Conservation (phyloP, 2,329 filamentous ascomycete genomes). For the Claviceps cyperi region DNA sequence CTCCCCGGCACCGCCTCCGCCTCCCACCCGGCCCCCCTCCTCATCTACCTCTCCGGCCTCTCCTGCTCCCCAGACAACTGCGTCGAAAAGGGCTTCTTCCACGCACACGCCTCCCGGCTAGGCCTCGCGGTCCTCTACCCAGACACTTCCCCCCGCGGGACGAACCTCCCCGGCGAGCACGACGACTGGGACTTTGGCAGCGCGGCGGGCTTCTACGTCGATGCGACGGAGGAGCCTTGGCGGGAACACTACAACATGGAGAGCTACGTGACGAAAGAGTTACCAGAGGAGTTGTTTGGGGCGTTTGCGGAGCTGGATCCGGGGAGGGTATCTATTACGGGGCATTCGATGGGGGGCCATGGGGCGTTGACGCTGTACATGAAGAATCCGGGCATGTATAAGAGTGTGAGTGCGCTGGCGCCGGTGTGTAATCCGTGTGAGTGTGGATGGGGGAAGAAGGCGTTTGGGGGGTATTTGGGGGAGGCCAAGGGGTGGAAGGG, state of each 20-base stretch:
- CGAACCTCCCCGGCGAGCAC: slow-evolving; percentile 69
- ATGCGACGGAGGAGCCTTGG: slow-evolving; percentile 67
- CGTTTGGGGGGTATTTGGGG: slow-evolving; percentile 82
- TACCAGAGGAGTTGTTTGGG: slow-evolving; percentile 62
- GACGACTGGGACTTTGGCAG: slow-evolving; percentile 84
- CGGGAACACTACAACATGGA: slow-evolving; percentile 82
- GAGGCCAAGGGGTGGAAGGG: slow-evolving; percentile 58
- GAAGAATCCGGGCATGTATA: slow-evolving; percentile 81
- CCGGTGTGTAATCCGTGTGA: slow-evolving; percentile 76
- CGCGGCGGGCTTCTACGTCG: slow-evolving; percentile 88
- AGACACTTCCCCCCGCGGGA: slow-evolving; percentile 82
- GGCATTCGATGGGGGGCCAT: slow-evolving; percentile 96
- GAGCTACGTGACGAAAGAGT: slow-evolving; percentile 75
- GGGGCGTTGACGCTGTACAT: slow-evolving; percentile 86
- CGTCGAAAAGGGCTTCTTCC: slow-evolving; percentile 78
- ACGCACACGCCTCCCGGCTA: slow-evolving; percentile 61
- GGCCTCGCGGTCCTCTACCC: slow-evolving; percentile 90
- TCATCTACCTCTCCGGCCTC: slow-evolving; percentile 86
- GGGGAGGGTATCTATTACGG: slow-evolving; percentile 64
- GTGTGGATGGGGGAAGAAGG: slow-evolving; percentile 92
- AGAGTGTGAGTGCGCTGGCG: slow-evolving; percentile 77
- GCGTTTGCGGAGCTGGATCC: slow-evolving; percentile 58
- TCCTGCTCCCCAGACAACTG: slow-evolving; percentile 89
- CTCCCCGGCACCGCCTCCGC: slow-evolving; percentile 57
- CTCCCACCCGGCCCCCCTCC: slow-evolving; percentile 51